Base-by-base conservation (phyloP, 1,139 yeast genomes). In the Dujonia santamariae region DNA sequence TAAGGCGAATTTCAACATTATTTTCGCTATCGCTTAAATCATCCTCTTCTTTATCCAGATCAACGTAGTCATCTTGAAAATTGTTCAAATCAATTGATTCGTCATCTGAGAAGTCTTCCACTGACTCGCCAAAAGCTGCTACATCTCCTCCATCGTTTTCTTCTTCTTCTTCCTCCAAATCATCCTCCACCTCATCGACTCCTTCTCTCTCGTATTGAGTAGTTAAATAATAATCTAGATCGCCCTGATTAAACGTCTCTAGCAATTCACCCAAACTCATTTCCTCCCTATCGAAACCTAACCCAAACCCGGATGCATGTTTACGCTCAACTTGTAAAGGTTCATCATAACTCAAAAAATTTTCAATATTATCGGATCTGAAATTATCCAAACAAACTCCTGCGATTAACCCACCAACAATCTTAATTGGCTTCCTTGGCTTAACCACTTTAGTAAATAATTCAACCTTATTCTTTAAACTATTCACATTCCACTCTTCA, bases 221-320 rank as follows among this genome's bases (percentile, higher is more conserved):
- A 0, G 88, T 82, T 48, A 81, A 61, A 44, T 82, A 82, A 40
- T 70, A 66, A 1, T 60, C 60, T 18, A 60, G 66, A 8, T 67
- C 68, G 0, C 75, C 78, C 3, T 44, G 36, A 9, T 45, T 37
- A 19, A 79, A 48, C 39, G 57, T 59, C 1, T 54, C 49, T 36
- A 80, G 47, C 38, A 81, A 65, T 15, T 77, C 75, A 0, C 45
- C 48, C 39, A 81, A 62, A 2, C 59, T 49, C 75, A 80, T 67
- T 37, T 62, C 63, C 11, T 67, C 54, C 42, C 87, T 58, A 37
- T 63, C 56, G 20, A 66, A 62, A 1, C 86, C 86, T 20, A 78
- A 70, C 0, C 90, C 90, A 57, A 75, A 82, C 3, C 90, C 90
- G 34, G 76, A 75, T 28, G 63, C 56, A 17, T 54, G 53, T 46